Conservation (phyloP, 371 early-diverging fungal species). For the Smittium culicis region DNA sequence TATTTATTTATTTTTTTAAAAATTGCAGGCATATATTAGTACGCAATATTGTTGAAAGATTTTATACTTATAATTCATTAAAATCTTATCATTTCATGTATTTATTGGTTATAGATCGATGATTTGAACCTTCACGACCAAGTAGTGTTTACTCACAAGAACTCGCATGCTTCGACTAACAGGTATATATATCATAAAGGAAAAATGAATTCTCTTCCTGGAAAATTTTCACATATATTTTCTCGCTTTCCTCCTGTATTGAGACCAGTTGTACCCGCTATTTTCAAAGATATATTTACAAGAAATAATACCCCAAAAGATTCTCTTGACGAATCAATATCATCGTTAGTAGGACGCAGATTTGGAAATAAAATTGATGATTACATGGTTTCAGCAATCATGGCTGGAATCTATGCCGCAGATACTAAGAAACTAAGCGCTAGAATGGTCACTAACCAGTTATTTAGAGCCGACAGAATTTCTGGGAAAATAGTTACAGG, state of each 20-base stretch:
- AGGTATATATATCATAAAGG: slow-evolving; percentile 63
- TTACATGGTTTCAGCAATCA: slow-evolving; percentile 64
- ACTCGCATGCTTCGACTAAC: slow-evolving; percentile 60
- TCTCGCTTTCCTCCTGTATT: slow-evolving; percentile 33
- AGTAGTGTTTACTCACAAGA: slow-evolving; percentile 44
- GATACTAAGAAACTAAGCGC: slow-evolving; percentile 61
- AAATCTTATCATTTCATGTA: no score
- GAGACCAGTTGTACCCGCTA: slow-evolving; percentile 34
- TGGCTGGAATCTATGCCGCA: slow-evolving; percentile 90
- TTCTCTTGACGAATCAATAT: slow-evolving; percentile 52
- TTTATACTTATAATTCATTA: no score
- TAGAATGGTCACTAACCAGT: slow-evolving; percentile 47
- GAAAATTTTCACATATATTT: slow-evolving; percentile 37
- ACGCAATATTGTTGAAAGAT: no score
- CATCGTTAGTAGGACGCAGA: slow-evolving; percentile 54
- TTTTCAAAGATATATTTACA: slow-evolving; percentile 32
- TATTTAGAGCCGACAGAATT: slow-evolving; percentile 22
- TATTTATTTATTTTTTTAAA: not conserved
- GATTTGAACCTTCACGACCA: slow-evolving; percentile 40
- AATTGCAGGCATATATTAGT: no score
- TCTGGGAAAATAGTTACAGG: slow-evolving; percentile 15
- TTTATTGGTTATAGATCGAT: no score
- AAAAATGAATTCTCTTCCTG: slow-evolving; percentile 46
- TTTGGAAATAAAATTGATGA: slow-evolving; percentile 55
- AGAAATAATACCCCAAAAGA: slow-evolving; percentile 12